Percentiles rank a stretch among this genome's conserved stretches.
Conservation (phyloP, 129 eudicot genomes). For the Centrapalus pauciflorus region DNA sequence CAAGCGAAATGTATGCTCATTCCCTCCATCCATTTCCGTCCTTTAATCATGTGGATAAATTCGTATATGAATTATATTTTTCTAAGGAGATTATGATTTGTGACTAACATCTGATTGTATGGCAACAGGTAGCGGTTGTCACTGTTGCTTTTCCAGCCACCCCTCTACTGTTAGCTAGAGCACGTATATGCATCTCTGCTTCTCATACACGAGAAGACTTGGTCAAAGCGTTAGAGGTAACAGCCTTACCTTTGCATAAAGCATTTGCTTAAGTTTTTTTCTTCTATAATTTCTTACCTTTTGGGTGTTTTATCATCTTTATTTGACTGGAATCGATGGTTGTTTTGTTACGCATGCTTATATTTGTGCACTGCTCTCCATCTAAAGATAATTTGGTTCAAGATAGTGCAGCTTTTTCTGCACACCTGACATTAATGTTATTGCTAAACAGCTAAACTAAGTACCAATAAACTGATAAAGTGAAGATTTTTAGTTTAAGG, state of each 20-base stretch:
- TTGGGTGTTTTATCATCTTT: not conserved
- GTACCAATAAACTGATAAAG: too few species aligned
- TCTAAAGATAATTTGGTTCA: too few species aligned
- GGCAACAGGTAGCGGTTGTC: conserved; percentile 77
- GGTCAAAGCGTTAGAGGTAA: conserved; percentile 82
- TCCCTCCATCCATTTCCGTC: not conserved
- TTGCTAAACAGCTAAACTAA: too few species aligned
- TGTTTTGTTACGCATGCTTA: too few species aligned
- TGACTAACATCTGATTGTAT: not conserved
- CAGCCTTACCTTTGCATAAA: not conserved
- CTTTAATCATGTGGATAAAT: not conserved
- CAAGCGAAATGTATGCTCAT: conserved; percentile 58
- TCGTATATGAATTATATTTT: not conserved
- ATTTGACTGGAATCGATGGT: too few species aligned
- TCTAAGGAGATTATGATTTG: not conserved
- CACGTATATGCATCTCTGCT: conserved; percentile 97
- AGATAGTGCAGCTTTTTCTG: too few species aligned
- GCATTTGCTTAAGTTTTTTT: not conserved
- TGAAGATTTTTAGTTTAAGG: too few species aligned
- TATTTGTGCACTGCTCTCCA: too few species aligned
- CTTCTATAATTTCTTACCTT: not conserved
- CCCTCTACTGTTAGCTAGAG: conserved; percentile 81
- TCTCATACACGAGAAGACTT: conserved; percentile 94
- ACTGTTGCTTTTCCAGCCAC: conserved; percentile 93
- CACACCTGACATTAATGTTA: too few species aligned